phyloP scores from a whole-genome alignment of 768 basidiomycete species.

The Xerocomellus amylosporus region DNA sequence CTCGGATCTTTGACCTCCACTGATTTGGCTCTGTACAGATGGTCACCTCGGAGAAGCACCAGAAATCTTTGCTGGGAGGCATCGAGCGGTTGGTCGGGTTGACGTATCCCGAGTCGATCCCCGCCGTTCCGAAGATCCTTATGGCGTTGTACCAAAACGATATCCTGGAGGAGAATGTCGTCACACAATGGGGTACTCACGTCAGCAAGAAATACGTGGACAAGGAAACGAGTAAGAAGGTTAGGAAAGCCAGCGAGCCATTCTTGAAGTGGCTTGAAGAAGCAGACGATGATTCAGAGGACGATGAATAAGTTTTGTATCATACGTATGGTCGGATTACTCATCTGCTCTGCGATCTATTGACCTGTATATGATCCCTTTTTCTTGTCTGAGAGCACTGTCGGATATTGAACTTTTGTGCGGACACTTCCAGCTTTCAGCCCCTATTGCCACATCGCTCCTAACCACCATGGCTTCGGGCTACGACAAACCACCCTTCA shows the following conservation, averaged over 20 bases:
- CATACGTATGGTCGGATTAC: not conserved
- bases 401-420: not conserved
- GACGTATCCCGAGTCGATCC: slow-evolving; percentile 64
- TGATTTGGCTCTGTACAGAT: slow-evolving; percentile 46
- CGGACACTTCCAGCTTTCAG: not conserved
- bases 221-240: slow-evolving; percentile 92
- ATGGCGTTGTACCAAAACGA: slow-evolving; percentile 94
- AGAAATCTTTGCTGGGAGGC: slow-evolving; percentile 92
- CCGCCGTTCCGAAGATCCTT: slow-evolving; percentile 81
- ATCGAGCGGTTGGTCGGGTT: slow-evolving; percentile 84
- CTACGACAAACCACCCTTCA: slow-evolving; percentile 33
- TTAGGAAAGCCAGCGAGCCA: slow-evolving; percentile 91
- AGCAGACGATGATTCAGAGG: slow-evolving; percentile 65
- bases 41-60: slow-evolving; percentile 90
- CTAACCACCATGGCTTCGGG: slow-evolving; percentile 13
- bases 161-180: slow-evolving; percentile 86
- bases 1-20: not conserved
- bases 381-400: not conserved
- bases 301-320: slow-evolving; percentile 26
- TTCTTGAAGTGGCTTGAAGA: slow-evolving; percentile 96
- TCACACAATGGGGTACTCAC: slow-evolving; percentile 92
- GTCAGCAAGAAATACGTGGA: slow-evolving; percentile 96
- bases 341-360: slow-evolving; percentile 13
- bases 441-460: not conserved
- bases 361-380: slow-evolving; percentile 1